Conservation (phyloP, 164 flowering plant genomes). For the Macadamia integrifolia region DNA sequence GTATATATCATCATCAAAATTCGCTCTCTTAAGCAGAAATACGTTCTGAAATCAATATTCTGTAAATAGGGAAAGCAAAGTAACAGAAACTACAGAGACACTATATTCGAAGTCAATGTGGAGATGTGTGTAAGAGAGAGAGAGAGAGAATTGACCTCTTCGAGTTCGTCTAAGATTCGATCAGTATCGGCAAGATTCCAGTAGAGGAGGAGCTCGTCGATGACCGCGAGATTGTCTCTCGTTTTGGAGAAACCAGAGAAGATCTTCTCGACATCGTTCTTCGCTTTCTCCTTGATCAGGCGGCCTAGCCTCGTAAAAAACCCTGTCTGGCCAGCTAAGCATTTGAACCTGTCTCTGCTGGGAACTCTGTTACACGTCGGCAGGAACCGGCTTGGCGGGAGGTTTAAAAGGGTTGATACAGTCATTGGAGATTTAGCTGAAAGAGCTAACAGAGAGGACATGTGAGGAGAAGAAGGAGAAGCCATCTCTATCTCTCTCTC, state of each 20-base stretch:
- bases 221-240: conserved; percentile 81
- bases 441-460: conserved; percentile 20
- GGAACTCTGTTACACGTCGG: conserved; percentile 5
- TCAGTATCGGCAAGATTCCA: conserved; percentile 95
- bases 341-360: conserved; percentile 40
- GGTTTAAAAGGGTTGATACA: background rate
- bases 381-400: conserved; percentile 7
- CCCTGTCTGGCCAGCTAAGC: conserved; percentile 72
- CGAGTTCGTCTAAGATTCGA: conserved; percentile 86
- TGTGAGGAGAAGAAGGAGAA: conserved; percentile 16
- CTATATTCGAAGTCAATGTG: too few species aligned
- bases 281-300: conserved; percentile 86
- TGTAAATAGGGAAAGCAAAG: background rate
- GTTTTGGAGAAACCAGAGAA: conserved; percentile 92
- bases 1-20: background rate
- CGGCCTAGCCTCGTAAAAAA: conserved; percentile 87
- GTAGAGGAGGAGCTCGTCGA: conserved; percentile 83
- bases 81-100: background rate
- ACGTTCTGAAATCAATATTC: background rate
- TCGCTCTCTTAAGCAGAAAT: background rate
- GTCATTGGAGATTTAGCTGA: conserved; percentile 5
- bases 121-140: background rate
- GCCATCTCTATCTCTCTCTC: conserved; percentile 19
- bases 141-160: conserved; percentile 50
- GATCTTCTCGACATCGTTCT: conserved; percentile 83